Percentiles rank a stretch among this genome's conserved stretches.
Evolutionary conservation across 495 filamentous ascomycete genomes (phyloP).

Genomic region (Tuber magnatum): DNA sequence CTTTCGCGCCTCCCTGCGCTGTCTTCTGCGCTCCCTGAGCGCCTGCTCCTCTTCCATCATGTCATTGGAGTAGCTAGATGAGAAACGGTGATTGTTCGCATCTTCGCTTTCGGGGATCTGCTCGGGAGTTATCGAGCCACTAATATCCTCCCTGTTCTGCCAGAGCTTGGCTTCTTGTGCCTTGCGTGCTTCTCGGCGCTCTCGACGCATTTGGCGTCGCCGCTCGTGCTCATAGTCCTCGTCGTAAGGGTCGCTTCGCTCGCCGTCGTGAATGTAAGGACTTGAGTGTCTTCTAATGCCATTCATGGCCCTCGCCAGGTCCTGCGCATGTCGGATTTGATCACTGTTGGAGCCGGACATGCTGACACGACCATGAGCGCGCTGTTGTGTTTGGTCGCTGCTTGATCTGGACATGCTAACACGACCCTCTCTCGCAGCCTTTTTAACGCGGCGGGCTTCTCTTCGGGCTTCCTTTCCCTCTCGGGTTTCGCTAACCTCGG

Average conservation of each 20-base stretch:
- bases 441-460: conserved; percentile 26
- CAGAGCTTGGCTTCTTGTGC: conserved; percentile 28
- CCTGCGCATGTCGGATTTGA: conserved; percentile 25
- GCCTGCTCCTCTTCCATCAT: conserved; percentile 28
- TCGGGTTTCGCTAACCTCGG: conserved; percentile 24
- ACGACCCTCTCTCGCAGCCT: conserved; percentile 14
- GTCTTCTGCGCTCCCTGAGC: conserved; percentile 26
- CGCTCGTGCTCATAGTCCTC: conserved; percentile 27
- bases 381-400: conserved; percentile 23
- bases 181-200: conserved; percentile 22
- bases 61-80: conserved; percentile 30
- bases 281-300: conserved; percentile 14
- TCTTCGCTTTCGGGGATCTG: conserved; percentile 22
- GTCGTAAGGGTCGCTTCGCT: conserved; percentile 25
- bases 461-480: conserved; percentile 29
- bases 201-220: conserved; percentile 16
- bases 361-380: neutral
- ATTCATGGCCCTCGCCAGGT: conserved; percentile 25
- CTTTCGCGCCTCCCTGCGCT: conserved; percentile 23
- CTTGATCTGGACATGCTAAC: conserved; percentile 13
- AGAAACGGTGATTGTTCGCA: conserved; percentile 24
- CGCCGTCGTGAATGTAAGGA: conserved; percentile 20
- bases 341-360: conserved; percentile 20
- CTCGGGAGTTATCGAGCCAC: conserved; percentile 31
- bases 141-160: conserved; percentile 31